Evolutionary conservation across 2,329 filamentous ascomycete genomes (phyloP).

Genomic region (Zasmidium angulare): DNA sequence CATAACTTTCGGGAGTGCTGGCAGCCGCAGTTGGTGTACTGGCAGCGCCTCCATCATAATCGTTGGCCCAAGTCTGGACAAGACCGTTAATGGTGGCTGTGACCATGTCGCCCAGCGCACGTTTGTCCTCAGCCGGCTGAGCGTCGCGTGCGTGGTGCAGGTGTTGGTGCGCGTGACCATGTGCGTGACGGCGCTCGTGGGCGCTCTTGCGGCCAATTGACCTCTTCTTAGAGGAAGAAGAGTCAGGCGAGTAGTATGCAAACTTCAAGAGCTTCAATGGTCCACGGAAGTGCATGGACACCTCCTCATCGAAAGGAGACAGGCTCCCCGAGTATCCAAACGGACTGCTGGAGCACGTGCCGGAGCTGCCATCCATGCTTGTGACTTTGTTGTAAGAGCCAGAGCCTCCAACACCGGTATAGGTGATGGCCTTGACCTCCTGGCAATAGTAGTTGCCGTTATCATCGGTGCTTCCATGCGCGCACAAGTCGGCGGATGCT

Average conservation of each 20-base stretch:
- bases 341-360: slow-evolving; percentile 55
- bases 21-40: slow-evolving; percentile 23
- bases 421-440: slow-evolving; percentile 65
- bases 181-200: slow-evolving; percentile 37
- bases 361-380: slow-evolving; percentile 57
- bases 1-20: slow-evolving; percentile 6
- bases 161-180: slow-evolving; percentile 49
- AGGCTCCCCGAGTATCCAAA: slow-evolving; percentile 60
- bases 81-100: slow-evolving; percentile 60
- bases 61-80: slow-evolving; percentile 60
- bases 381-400: slow-evolving; percentile 63
- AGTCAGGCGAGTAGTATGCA: slow-evolving; percentile 62
- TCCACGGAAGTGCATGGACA: slow-evolving; percentile 72
- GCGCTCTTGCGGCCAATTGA: slow-evolving; percentile 18
- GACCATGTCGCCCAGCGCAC: slow-evolving; percentile 51
- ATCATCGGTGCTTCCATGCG: slow-evolving; percentile 31
- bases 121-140: slow-evolving; percentile 37
- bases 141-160: slow-evolving; percentile 47
- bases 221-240: slow-evolving; percentile 40
- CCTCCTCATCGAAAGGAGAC: slow-evolving; percentile 68
- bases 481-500: slow-evolving; percentile 30
- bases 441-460: slow-evolving; percentile 66
- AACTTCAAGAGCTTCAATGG: slow-evolving; percentile 66
- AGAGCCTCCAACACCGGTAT: slow-evolving; percentile 51
- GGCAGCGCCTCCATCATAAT: slow-evolving; percentile 44